A percentile compares a stretch with the other conserved stretches of the same genome.
phyloP scores from a whole-genome alignment of 2,329 filamentous ascomycete species.

The Hyphodiscus sp. region DNA sequence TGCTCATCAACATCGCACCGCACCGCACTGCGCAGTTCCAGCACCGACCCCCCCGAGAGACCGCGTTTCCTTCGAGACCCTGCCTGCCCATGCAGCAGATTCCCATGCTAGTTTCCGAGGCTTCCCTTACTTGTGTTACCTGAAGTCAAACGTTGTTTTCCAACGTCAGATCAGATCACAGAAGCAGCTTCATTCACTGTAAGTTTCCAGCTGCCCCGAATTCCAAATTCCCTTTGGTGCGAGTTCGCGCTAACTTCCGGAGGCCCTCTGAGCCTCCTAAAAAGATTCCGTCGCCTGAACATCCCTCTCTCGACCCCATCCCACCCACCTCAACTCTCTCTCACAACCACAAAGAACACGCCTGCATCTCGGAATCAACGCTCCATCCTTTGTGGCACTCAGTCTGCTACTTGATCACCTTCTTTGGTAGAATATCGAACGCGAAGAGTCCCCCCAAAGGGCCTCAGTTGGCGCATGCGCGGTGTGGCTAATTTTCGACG shows the following conservation, averaged over 20 bases:
- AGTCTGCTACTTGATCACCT: neutral
- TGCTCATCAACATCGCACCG: neutral
- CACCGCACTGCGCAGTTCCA: neutral
- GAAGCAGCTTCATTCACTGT: neutral
- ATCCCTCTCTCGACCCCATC: neutral
- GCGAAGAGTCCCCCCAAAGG: neutral
- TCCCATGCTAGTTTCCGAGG: conserved; percentile 16
- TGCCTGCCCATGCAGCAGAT: conserved; percentile 2
- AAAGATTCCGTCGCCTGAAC: neutral
- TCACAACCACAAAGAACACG: neutral
- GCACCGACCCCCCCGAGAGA: neutral
- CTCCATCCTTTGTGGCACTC: neutral
- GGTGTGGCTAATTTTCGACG: neutral
- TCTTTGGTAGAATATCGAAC: neutral
- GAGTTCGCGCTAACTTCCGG: neutral
- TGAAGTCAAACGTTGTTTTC: conserved; percentile 8
- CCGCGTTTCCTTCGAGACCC: conserved; percentile 5
- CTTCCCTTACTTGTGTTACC: conserved; percentile 14
- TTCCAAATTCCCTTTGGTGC: conserved; percentile 1
- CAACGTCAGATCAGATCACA: neutral
- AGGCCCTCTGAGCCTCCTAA: neutral
- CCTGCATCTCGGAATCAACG: neutral
- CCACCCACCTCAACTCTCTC: neutral
- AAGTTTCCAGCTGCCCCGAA: neutral
- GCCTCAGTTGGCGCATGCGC: neutral